phyloP scores from a whole-genome alignment of 176 grass and related monocot genomes.

The Rhynchospora pubera region DNA sequence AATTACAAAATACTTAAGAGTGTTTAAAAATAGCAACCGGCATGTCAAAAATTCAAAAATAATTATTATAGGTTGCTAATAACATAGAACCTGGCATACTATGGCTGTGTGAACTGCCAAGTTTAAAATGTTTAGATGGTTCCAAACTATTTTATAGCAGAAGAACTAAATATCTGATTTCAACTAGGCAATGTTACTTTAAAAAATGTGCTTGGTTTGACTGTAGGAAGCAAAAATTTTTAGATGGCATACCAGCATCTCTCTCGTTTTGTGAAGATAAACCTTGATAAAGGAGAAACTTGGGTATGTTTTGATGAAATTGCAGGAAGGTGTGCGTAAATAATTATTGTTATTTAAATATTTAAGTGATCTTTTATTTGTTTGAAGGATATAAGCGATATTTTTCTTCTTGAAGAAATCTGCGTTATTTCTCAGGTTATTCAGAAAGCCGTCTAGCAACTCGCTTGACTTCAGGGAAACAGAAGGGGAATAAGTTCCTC shows the following conservation, averaged over 20 bases:
- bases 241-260: too few species aligned
- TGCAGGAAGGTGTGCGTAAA: not conserved
- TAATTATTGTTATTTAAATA: not conserved
- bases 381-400: not conserved
- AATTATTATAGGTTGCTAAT: not conserved
- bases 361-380: not conserved
- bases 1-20: not conserved
- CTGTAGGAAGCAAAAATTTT: not conserved
- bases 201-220: not conserved
- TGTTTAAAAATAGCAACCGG: not conserved
- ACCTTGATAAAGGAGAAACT: not conserved
- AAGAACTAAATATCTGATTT: not conserved
- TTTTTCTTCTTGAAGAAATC: not conserved
- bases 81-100: not conserved
- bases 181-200: not conserved
- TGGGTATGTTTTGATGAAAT: not conserved
- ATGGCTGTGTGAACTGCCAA: not conserved
- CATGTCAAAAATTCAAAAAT: not conserved
- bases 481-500: not conserved
- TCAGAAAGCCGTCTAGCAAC: not conserved
- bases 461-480: not conserved
- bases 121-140: not conserved
- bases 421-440: not conserved
- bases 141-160: not conserved
- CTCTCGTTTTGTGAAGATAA: not conserved